phyloP scores from a whole-genome alignment of 2,329 filamentous ascomycete genomes.

The Hypoxylon sp. region DNA sequence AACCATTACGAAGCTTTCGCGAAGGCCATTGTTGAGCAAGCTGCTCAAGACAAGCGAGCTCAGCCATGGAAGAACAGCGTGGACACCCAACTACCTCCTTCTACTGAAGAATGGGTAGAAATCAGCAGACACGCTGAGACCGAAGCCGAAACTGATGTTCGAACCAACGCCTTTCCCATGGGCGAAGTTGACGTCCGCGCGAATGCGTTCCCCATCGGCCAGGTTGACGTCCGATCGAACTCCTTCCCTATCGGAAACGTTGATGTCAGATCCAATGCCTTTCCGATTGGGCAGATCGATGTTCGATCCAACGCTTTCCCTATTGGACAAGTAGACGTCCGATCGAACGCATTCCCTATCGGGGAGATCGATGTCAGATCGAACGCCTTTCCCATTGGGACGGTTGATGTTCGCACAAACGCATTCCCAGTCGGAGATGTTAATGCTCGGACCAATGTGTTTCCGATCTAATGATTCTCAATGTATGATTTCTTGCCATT shows the following conservation, averaged over 20 bases:
- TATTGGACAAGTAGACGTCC: slow-evolving; percentile 5
- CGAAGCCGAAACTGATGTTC: neutral
- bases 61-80: slow-evolving; percentile 9
- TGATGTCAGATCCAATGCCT: slow-evolving; percentile 5
- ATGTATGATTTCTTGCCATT: neutral
- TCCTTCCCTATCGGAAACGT: neutral
- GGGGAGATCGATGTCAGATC: slow-evolving; percentile 9
- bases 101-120: slow-evolving; percentile 2
- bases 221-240: neutral
- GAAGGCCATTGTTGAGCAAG: slow-evolving; percentile 11
- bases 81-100: neutral
- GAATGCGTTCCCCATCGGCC: neutral
- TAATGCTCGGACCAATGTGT: slow-evolving; percentile 3
- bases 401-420: slow-evolving; percentile 7
- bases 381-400: slow-evolving; percentile 3
- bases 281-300: slow-evolving; percentile 1
- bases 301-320: slow-evolving; percentile 5
- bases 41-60: slow-evolving; percentile 6
- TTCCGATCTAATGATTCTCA: neutral
- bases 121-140: neutral
- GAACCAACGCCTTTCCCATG: slow-evolving; percentile 2
- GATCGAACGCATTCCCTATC: slow-evolving; percentile 7
- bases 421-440: slow-evolving; percentile 2
- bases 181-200: slow-evolving; percentile 2
- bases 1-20: slow-evolving; percentile 15